Evolutionary conservation across 2,329 filamentous ascomycete species (phyloP), one percentile per base, ranked within the genome.

Genomic region (Colletotrichum truncatum): DNA sequence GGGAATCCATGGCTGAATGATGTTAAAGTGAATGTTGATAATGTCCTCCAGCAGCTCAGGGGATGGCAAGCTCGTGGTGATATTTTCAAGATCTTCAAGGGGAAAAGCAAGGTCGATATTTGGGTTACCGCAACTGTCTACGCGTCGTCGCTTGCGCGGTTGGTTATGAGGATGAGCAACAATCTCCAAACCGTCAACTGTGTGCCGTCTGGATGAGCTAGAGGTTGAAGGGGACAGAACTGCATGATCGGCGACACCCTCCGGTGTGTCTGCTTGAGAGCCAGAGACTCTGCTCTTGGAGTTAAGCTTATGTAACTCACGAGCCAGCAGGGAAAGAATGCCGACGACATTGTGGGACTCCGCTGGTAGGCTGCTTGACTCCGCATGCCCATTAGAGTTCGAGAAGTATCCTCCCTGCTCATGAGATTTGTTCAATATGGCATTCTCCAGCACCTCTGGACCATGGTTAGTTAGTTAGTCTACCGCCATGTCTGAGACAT

Each of bases 1-100:
- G 1, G 77, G 77, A 7, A 79, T 78, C 75, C 78, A 81, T 8
- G 79, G 79, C 38, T 81, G 79, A 5, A 80, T 73, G n/a, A 73
- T 57, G 6, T 70, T 68, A 61, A 81, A 81, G 61, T 81, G 77
- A 6, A 52, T 58, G 21, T 72, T 68, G 12, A 74, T 62, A 2
- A 71, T 23, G 8, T 70, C 63, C 14, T 70, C 71, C 7, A 73
- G 52, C 2, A 67, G 30, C 3, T 56, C 64, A 1, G 46, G 59
- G 1, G 65, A 52, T 4, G 70, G 70, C 10, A 72, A 52, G n/a
- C 57, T 73, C 14, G 73, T 71, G 6, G 75, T 63, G 10, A 74
- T 66, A 25, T 70, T 68, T n/a, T 73, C 66, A 12, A 76, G 25
- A 10, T 73, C 63, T 23, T 69, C 67, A 4, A 68, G 51, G 4